Evolutionary conservation across 176 grass and related monocot genomes (phyloP), one percentile per base, ranked within the genome.

Genomic region (Oryza officinalis): DNA sequence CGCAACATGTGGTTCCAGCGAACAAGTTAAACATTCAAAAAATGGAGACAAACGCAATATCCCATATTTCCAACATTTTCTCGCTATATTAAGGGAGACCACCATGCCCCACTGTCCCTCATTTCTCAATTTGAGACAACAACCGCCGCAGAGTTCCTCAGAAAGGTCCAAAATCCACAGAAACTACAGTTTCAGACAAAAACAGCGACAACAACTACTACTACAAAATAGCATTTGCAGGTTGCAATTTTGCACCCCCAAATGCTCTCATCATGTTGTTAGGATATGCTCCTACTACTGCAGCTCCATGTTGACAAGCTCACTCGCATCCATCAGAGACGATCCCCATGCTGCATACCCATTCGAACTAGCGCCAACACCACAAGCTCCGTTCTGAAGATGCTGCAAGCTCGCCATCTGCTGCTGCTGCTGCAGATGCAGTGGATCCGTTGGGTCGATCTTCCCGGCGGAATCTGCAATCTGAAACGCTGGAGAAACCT

Each of bases 401-500:
- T 72, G 65, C 83, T 92, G 87, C 31, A 92, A 72, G 71, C 31
- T 81, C 0, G 35, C 61, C 11, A 74, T 71, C 11, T 81, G 78
- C 27, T 84, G 84, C 20, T 85, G 84, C 26, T 81, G 78, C 23
- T 84, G 83, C 37, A 67, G 44, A 13, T 47, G 27, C 80, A 89
- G 43, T 2, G 71, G 73, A 47, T 54, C 8, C 17, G 84, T 38
- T 25, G 1, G 27, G 14, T 66, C 47, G 2, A 70, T 88, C 70
- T 81, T 80, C 30, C 1, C 54, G 1, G 2, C 8, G 3, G 54
- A 59, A 23, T 59, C 71, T 0, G 47, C 50, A 13, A 67, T 18
- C 45, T 38, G 83, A 4, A 61, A n/a, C 0, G 30, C 2, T 26
- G 23, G 2, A 8, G 64, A 52, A 15, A 27, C 7, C 22, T 74